Percentiles rank a stretch among this genome's conserved stretches.
These are phyloP conservation scores for Rostrohypoxylon terebratum DNA, from an alignment of 495 filamentous ascomycete genomes.

Conservation along the genomic window DNA sequence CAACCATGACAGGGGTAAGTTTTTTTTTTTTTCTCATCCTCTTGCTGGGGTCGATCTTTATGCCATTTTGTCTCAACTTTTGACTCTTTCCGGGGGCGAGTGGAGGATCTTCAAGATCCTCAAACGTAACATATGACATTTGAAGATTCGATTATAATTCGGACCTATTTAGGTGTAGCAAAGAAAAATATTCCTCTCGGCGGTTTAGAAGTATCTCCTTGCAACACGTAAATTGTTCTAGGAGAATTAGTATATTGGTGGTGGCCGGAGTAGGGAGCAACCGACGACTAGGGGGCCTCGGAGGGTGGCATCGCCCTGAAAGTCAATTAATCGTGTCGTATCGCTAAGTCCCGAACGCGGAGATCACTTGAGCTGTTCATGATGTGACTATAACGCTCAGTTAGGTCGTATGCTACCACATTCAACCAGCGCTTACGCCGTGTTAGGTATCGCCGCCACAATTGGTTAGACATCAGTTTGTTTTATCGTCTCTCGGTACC, in stretches of 20 bases:
- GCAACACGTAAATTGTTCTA: slow-evolving; percentile 25
- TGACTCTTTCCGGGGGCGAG: slow-evolving; percentile 8
- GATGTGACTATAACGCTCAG: slow-evolving; percentile 36
- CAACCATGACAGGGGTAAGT: slow-evolving; percentile 34
- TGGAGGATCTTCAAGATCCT: slow-evolving; percentile 27
- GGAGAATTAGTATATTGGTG: slow-evolving; percentile 12
- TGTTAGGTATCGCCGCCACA: slow-evolving; percentile 40
- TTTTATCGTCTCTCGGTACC: slow-evolving; percentile 19
- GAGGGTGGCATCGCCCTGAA: slow-evolving; percentile 44
- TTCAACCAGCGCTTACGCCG: slow-evolving; percentile 18
- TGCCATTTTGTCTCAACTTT: slow-evolving; percentile 39
- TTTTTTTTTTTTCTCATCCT: slow-evolving; percentile 8
- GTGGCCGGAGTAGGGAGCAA: slow-evolving; percentile 24
- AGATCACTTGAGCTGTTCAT: slow-evolving; percentile 48
- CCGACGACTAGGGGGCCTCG: slow-evolving; percentile 24
- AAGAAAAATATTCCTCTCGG: not conserved
- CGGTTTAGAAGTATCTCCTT: slow-evolving; percentile 20
- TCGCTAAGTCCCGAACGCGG: slow-evolving; percentile 47
- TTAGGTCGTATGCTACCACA: slow-evolving; percentile 30
- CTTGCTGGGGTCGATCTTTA: slow-evolving; percentile 33
- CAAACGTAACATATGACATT: slow-evolving; percentile 15
- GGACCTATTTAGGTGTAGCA: not conserved
- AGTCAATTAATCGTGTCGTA: slow-evolving; percentile 46
- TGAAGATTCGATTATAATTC: slow-evolving; percentile 27
- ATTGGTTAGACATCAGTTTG: slow-evolving; percentile 23